Percentiles rank a stretch among this genome's conserved stretches.
Conservation (phyloP, 2,329 filamentous ascomycete species). For the Pseudodiploospora longispora region DNA sequence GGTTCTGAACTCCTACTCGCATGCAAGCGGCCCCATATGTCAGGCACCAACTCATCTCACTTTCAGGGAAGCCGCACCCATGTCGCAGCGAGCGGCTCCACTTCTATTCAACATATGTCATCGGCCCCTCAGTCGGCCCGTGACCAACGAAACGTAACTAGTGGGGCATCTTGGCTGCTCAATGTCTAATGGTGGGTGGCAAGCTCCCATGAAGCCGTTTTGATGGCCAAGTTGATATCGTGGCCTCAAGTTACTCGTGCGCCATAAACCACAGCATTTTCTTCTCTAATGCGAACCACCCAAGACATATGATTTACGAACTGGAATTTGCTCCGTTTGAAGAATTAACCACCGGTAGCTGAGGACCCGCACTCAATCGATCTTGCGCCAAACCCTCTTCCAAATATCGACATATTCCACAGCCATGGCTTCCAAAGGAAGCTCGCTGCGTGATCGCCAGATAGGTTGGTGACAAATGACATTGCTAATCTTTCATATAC, state of each 20-base stretch:
- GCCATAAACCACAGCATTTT: not conserved
- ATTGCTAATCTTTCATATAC: not conserved
- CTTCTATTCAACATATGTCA: not conserved
- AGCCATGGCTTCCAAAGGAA: constrained; percentile 37
- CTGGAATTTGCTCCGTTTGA: too few species aligned
- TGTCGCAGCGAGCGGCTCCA: constrained; percentile 1
- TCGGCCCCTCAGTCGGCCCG: constrained; percentile 14
- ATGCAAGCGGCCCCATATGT: constrained; percentile 20
- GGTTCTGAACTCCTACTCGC: constrained; percentile 13
- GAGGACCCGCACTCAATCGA: too few species aligned
- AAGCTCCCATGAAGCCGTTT: constrained; percentile 3
- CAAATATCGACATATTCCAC: not conserved
- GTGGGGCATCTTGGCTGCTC: constrained; percentile 2
- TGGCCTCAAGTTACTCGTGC: constrained; percentile 10
- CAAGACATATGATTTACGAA: not conserved
- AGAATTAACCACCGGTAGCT: too few species aligned
- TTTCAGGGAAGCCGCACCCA: not conserved
- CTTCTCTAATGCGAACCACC: not conserved
- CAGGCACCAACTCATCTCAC: constrained; percentile 22
- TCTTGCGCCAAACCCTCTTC: not conserved
- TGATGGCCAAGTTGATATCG: constrained; percentile 9
- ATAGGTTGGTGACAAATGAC: constrained; percentile 28
- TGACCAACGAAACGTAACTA: constrained; percentile 4
- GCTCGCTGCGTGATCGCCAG: constrained; percentile 43
- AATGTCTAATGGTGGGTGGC: constrained; percentile 1